A percentile compares a stretch with the other conserved stretches of the same genome.
Evolutionary conservation across 2,329 filamentous ascomycete species (phyloP).

Genomic region (Hortaea sp.): DNA sequence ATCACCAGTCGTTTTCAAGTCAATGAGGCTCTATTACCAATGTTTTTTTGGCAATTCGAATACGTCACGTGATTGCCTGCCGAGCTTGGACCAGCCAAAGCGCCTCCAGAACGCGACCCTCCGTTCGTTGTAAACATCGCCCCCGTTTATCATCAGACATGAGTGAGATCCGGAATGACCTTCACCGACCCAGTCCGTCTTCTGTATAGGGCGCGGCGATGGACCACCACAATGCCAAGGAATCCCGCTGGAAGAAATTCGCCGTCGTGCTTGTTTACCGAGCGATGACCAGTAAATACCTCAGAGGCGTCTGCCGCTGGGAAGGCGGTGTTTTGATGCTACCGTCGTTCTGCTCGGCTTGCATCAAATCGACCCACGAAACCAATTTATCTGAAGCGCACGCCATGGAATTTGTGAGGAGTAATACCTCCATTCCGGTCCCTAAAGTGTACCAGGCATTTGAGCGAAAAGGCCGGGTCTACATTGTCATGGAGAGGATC

Average conservation of each 20-base stretch:
- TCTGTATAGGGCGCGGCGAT: no score
- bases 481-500: slow-evolving; percentile 36
- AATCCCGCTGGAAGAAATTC: background rate
- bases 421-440: slow-evolving; percentile 36
- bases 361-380: background rate
- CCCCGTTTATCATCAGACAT: no score
- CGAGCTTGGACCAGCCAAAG: no score
- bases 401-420: slow-evolving; percentile 31
- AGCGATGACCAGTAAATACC: background rate
- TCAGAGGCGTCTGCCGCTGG: background rate
- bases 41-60: no score
- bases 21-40: no score
- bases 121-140: no score
- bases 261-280: background rate
- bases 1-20: no score
- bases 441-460: slow-evolving; percentile 38
- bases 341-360: background rate
- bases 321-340: background rate
- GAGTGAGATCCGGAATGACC: no score
- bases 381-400: slow-evolving; percentile 29
- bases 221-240: no score
- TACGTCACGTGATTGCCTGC: no score
- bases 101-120: no score
- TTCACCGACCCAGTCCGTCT: no score
- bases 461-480: slow-evolving; percentile 27